Evolutionary conservation across 1,139 yeast genomes (phyloP), one percentile per base, ranked within the genome.

Genomic region (Taiozyma sp.): DNA sequence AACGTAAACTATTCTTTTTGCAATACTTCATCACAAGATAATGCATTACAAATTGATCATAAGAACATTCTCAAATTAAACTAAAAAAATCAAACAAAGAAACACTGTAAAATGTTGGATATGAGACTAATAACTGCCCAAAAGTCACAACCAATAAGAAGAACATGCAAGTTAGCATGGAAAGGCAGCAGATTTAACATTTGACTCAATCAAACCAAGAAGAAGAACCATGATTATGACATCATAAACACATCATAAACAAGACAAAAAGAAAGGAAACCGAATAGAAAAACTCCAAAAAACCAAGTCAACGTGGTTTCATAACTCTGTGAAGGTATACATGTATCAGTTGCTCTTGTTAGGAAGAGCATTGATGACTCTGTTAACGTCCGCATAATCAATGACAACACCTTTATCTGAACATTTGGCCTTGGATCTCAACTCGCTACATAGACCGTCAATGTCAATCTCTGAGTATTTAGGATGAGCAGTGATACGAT

Each of bases 361-460:
- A 42, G 34, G 44, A 9, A 54, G 34, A 28, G 53, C 49, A 14
- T 51, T 51, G 30, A 61, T 57, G 19, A 60, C 80, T 44, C 72
- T 71, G 58, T 86, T 86, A 39, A 93, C 93, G 64, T 90, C 97
- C 35, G 76, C 71, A 50, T 87, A 85, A 56, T 86, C 83, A 35
- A 93, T 80, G 40, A 93, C 95, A 34, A 87, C 97, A 14, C 98
- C 98, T 51, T 76, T 74, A 63, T 91, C 97, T 6, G 96, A 85
- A 72, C 99, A 93, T 69, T 89, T 90, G n/a, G 98, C 98, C 76
- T 91, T 93, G 43, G 83, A 71, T 69, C 91, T 85, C 65, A 93
- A 77, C 68, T 93, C 99, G 42, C 72, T 68, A 75, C 99, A 93
- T 63, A 93, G 77, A 2, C 96, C 95, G 66, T 91, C 97, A 57